phyloP scores from a whole-genome alignment of 345 rosid genomes.

The Adansonia digitata region DNA sequence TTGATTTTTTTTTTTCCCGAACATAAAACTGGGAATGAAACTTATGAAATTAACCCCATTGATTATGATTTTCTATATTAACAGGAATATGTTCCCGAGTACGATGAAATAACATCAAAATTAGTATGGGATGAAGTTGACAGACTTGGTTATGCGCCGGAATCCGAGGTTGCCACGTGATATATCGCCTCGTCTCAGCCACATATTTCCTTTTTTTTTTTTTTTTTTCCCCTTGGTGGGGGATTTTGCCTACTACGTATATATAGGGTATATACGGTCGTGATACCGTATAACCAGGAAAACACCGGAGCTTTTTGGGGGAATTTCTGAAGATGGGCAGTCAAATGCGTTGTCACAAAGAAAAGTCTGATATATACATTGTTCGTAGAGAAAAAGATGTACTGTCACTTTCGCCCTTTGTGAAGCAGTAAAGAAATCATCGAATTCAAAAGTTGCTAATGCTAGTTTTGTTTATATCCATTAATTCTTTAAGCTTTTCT shows the following conservation, averaged over 20 bases:
- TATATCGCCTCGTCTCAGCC: background rate
- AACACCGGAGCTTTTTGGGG: background rate
- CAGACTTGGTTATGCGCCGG: slow-evolving; percentile 51
- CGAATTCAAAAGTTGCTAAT: background rate
- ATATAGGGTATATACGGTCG: background rate
- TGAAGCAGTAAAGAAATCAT: background rate
- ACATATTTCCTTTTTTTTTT: background rate
- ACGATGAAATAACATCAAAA: slow-evolving; percentile 69
- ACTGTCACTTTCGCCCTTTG: background rate
- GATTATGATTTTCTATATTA: background rate
- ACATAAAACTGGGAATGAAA: background rate
- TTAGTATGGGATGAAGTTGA: slow-evolving; percentile 85
- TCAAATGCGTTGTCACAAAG: background rate
- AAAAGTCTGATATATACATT: background rate
- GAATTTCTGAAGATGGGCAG: background rate
- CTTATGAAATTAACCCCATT: slow-evolving; percentile 1
- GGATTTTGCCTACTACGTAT: slow-evolving; percentile 1
- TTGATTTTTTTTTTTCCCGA: too few relatives aligned
- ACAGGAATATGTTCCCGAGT: slow-evolving; percentile 76
- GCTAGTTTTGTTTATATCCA: background rate
- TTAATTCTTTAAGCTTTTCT: background rate
- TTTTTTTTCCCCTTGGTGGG: background rate
- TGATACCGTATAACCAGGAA: background rate
- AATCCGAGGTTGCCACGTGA: slow-evolving; percentile 53
- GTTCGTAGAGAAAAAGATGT: background rate